Conservation (phyloP, 257 asterid species). For the Verbascum thapsus region DNA sequence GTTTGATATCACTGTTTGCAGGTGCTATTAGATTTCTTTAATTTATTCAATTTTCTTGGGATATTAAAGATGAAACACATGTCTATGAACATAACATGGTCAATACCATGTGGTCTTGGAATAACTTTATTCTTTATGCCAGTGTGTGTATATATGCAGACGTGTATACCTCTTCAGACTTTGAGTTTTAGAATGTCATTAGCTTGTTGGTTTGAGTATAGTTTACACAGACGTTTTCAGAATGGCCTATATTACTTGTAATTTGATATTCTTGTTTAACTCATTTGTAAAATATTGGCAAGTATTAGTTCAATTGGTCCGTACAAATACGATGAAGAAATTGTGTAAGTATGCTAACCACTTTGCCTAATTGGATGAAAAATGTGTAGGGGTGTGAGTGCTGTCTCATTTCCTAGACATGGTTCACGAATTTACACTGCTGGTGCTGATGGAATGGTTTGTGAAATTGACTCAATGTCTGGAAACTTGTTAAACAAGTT, state of each 20-base stretch:
- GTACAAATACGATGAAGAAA: constrained; percentile 7
- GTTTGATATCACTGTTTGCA: too few relatives aligned
- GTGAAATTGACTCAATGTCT: constrained; percentile 69
- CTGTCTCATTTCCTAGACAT: constrained; percentile 62
- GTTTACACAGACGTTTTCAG: background rate
- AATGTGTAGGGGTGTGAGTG: constrained; percentile 75
- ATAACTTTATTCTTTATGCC: background rate
- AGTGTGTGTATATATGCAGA: background rate
- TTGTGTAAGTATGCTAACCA: constrained; percentile 22
- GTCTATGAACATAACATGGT: background rate
- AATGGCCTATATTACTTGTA: constrained; percentile 5
- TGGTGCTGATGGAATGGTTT: constrained; percentile 91
- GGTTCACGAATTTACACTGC: constrained; percentile 72
- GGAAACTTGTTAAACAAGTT: constrained; percentile 74
- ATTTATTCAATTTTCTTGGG: too few relatives aligned
- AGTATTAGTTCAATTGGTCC: background rate
- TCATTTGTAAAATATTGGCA: background rate
- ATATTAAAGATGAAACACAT: too few relatives aligned
- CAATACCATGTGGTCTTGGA: constrained; percentile 1
- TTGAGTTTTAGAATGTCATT: background rate
- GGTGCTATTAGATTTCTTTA: too few relatives aligned
- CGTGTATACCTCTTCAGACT: background rate
- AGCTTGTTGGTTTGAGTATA: background rate
- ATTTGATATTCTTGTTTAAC: background rate
- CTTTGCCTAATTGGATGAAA: constrained; percentile 17